Evolutionary conservation across 768 basidiomycete species (phyloP).

Genomic region (Hebeloma cylindrosporum): DNA sequence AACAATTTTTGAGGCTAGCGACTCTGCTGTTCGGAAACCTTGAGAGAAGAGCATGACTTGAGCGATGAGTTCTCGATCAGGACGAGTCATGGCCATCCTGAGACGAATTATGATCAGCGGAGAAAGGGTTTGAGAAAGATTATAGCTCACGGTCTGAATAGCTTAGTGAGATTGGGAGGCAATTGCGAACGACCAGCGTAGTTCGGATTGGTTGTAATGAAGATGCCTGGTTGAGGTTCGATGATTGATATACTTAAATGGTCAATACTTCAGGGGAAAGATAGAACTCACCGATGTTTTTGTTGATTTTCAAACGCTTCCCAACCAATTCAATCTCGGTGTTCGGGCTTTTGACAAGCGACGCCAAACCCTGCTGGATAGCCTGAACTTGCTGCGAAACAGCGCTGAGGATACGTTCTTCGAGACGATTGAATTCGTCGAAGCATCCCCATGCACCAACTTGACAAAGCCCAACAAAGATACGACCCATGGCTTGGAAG

Average conservation of each 20-base stretch:
- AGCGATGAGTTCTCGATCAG: constrained; percentile 96
- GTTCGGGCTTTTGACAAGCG: constrained; percentile 78
- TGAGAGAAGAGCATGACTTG: constrained; percentile 99
- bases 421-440: constrained; percentile 97
- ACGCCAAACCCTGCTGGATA: constrained; percentile 93
- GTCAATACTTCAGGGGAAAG: too few relatives aligned
- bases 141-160: constrained; percentile 84
- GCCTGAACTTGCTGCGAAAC: constrained; percentile 99
- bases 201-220: constrained; percentile 98
- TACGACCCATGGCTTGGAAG: constrained; percentile 99
- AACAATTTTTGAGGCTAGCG: constrained; percentile 96
- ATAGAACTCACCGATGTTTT: constrained; percentile 72
- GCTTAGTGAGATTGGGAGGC: constrained; percentile 85
- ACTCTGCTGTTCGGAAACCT: constrained; percentile 97
- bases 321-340: constrained; percentile 95
- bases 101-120: constrained; percentile 7
- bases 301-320: constrained; percentile 89
- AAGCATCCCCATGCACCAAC: constrained; percentile 99
- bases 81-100: constrained; percentile 99
- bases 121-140: not conserved
- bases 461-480: constrained; percentile 97
- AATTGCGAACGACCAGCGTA: constrained; percentile 95
- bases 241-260: not conserved
- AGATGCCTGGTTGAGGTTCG: constrained; percentile 68
- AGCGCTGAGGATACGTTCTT: constrained; percentile 95